Evolutionary conservation across 345 rosid species (phyloP), one percentile per base, ranked within the genome.

Genomic region (Luvunga scandens): DNA sequence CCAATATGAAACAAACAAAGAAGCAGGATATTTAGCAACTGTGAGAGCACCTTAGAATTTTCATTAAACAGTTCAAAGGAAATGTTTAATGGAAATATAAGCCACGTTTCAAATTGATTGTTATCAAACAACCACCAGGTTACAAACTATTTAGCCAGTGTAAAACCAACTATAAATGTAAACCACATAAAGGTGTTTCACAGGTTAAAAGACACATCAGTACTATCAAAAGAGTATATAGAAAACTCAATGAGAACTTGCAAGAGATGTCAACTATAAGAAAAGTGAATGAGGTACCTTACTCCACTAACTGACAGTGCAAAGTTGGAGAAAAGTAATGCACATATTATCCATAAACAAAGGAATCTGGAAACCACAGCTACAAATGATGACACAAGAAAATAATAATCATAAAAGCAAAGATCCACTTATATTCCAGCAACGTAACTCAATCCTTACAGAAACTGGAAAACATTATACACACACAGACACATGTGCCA

Each of bases 361-460:
- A 61, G 68, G 79, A 50, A 84, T 70, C 80, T 53, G 63, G 64
- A 69, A 82, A 59, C 28, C 78, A 73, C 8, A 61, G 12, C 63
- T 14, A 60, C n/a, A 65, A 69, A 79, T 33, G 28, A 76, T 31
- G 68, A 78, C 14, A 78, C 28, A 60, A 34, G 71, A 62, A 69
- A 31, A 38, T 45, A 42, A 36, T n/a, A 62, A 36, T 53, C 18
- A 73, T 64, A 16, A 13, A 1, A 53, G 30, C 38, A 57, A 48
- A 42, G 61, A 24, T 42, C 27, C 71, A 25, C 66, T 22, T 31
- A 55, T 24, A 73, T 28, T 61, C 69, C 55, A 59, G 10, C 30
- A 57, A 59, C 22, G 33, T 69, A 64, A 62, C 39, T 50, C 45
- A n/a, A 33, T 65, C 56, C 71, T 61, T 61, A 75, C n/a, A 27